Percentiles rank a stretch among this genome's conserved stretches.
phyloP scores from a whole-genome alignment of 345 rosid species.

The Xanthoceras sorbifolium region DNA sequence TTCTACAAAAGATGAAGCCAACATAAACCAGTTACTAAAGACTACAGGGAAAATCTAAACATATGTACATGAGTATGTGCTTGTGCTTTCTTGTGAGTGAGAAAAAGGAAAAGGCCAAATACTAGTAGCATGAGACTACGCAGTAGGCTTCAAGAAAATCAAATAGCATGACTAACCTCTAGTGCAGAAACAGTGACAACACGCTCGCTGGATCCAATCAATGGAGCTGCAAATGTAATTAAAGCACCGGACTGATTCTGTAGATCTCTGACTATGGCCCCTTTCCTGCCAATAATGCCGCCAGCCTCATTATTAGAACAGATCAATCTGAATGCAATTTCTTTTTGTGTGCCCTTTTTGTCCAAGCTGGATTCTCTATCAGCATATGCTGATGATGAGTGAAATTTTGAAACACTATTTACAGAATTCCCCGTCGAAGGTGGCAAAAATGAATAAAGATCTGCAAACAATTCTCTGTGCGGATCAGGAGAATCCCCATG shows the following conservation, averaged over 20 bases:
- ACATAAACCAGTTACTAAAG: constrained; percentile 11
- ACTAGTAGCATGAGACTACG: constrained; percentile 5
- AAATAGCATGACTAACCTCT: constrained; percentile 48
- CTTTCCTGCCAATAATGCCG: constrained; percentile 69
- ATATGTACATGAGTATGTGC: neutral
- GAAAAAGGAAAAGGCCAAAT: constrained; percentile 4
- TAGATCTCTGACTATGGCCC: constrained; percentile 53
- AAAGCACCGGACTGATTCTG: constrained; percentile 67
- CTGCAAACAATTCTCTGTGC: constrained; percentile 52
- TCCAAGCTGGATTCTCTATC: constrained; percentile 22
- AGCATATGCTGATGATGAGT: constrained; percentile 26
- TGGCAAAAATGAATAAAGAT: constrained; percentile 42
- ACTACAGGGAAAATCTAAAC: neutral
- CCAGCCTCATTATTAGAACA: constrained; percentile 54
- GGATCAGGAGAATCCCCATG: constrained; percentile 36
- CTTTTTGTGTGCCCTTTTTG: constrained; percentile 16
- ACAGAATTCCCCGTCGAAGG: constrained; percentile 20
- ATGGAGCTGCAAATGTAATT: constrained; percentile 41
- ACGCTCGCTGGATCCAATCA: constrained; percentile 39
- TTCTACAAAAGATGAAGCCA: constrained; percentile 33
- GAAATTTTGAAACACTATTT: constrained; percentile 19
- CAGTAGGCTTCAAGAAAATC: neutral
- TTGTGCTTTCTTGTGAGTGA: neutral
- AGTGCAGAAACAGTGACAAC: constrained; percentile 58
- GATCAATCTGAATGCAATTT: constrained; percentile 55